Percentiles rank a stretch among this genome's conserved stretches.
Conservation (phyloP, 805 yeast species). For the Lipomyces lipofer region DNA sequence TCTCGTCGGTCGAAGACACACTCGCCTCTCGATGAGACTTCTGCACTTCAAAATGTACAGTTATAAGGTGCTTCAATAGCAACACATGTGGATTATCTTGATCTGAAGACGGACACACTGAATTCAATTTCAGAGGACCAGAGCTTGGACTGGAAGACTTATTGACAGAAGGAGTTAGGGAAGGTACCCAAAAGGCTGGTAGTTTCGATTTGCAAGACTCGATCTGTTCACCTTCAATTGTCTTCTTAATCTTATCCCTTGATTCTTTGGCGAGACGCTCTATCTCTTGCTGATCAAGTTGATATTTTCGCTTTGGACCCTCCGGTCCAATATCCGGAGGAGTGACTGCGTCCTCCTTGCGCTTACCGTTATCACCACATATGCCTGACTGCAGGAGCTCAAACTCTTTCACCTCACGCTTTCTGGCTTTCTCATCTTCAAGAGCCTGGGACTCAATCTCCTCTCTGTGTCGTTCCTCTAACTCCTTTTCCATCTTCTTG, state of each 20-base stretch:
- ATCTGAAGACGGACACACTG: constrained; percentile 29
- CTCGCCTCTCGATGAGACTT: constrained; percentile 1
- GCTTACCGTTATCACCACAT: background rate
- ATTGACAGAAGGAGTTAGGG: constrained; percentile 5
- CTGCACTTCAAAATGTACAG: constrained; percentile 16
- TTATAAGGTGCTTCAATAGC: constrained; percentile 16
- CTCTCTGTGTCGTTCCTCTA: constrained; percentile 10
- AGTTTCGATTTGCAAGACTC: background rate
- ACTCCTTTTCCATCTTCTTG: constrained; percentile 17
- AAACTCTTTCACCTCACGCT: constrained; percentile 16
- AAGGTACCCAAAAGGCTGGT: constrained; percentile 15
- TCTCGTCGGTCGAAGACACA: background rate
- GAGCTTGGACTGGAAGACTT: constrained; percentile 3
- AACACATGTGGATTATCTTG: constrained; percentile 14
- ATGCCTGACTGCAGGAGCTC: constrained; percentile 24
- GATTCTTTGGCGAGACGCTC: background rate
- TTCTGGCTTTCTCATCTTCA: constrained; percentile 4
- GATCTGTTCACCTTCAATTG: background rate
- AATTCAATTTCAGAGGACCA: constrained; percentile 4
- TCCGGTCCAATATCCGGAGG: background rate
- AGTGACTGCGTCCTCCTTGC: background rate
- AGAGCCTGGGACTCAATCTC: background rate
- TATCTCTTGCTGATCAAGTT: constrained; percentile 4
- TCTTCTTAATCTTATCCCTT: background rate
- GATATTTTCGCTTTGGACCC: constrained; percentile 7